Evolutionary conservation across 2,329 filamentous ascomycete species (phyloP), one percentile per base, ranked within the genome.

Genomic region (Gyromitra esculenta): DNA sequence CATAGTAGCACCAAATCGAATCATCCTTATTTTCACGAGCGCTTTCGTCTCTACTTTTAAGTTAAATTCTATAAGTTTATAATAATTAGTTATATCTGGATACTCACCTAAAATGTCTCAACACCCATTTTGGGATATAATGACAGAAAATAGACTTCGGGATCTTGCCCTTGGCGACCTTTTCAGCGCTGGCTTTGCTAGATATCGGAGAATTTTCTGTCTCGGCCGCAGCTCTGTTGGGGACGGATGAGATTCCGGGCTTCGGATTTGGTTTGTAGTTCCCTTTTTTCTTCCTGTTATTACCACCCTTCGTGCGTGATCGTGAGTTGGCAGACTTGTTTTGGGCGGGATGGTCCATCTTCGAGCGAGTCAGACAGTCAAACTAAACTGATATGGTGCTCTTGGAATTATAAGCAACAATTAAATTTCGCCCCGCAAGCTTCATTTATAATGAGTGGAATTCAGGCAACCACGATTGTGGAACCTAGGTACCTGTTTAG

Each of bases 61-160:
- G 50, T 41, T 9, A 35, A 54, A 56, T 31, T 13, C 9, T 57
- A 57, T 68, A 25, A 56, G 21, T 5, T 21, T 43, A 5, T 6
- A 21, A 13, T 15, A n/a, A 54, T 4, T n/a, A n/a, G 31, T 7
- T 13, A 8, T 43, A 57, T 35, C 1, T 15, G 4, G 43, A n/a
- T 31, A 7, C 50, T n/a, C 31, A 37, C 50, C 50, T 54, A 37
- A 68, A 68, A 6, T 57, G 18, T 18, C 50, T 57, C 64, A 68
- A 57, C 1, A 63, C 25, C 60, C 60, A 63, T 63, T 37, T 31
- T 31, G 60, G 60, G n/a, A 63, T 18, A 48, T 48, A 63, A 48
- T 63, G 60, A 9, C 41, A 37, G 8, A 45, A 31, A n/a, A 18
- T n/a, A 8, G n/a, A 18, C 18, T 25, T 18, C n/a, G 15, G 48